These are phyloP conservation scores for Magnusiomyces fungicola DNA, from an alignment of 1,139 yeast species.

Conservation along the genomic window DNA sequence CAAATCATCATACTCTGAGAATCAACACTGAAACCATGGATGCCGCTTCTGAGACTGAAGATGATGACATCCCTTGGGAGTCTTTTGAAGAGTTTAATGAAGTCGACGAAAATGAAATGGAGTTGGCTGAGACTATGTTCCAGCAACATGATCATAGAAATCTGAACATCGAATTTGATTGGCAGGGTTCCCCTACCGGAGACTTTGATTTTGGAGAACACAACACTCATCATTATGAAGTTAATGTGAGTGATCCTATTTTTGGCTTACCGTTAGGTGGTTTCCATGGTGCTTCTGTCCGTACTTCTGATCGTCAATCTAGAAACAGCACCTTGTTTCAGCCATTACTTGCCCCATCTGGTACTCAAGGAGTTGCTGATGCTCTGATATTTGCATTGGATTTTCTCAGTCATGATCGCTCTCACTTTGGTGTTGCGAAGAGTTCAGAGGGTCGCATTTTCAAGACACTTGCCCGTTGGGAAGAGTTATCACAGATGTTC, in stretches of 20 bases:
- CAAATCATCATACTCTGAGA: constrained; percentile 8
- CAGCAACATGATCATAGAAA: constrained; percentile 18
- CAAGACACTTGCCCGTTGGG: constrained; percentile 2
- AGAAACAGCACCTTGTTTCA: too few species aligned
- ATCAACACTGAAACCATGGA: too few species aligned
- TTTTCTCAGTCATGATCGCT: neutral
- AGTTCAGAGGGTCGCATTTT: neutral
- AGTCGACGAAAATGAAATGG: constrained; percentile 26
- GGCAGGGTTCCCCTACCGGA: too few species aligned
- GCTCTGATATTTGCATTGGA: neutral
- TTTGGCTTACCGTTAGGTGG: too few species aligned
- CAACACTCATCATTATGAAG: neutral
- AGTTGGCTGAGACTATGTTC: constrained; percentile 16
- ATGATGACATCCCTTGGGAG: constrained; percentile 26
- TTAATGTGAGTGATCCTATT: neutral
- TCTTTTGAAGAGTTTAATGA: constrained; percentile 27
- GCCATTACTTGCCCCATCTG: too few species aligned
- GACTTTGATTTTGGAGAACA: neutral
- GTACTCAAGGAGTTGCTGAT: too few species aligned
- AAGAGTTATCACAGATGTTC: neutral
- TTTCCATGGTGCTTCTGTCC: too few species aligned
- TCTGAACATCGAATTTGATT: constrained; percentile 16
- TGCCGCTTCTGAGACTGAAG: constrained; percentile 30
- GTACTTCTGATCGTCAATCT: too few species aligned
- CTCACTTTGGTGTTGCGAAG: constrained; percentile 5